These are phyloP conservation scores for Chaetomium sp. DNA, from an alignment of 2,329 filamentous ascomycete species.

Conservation along the genomic window DNA sequence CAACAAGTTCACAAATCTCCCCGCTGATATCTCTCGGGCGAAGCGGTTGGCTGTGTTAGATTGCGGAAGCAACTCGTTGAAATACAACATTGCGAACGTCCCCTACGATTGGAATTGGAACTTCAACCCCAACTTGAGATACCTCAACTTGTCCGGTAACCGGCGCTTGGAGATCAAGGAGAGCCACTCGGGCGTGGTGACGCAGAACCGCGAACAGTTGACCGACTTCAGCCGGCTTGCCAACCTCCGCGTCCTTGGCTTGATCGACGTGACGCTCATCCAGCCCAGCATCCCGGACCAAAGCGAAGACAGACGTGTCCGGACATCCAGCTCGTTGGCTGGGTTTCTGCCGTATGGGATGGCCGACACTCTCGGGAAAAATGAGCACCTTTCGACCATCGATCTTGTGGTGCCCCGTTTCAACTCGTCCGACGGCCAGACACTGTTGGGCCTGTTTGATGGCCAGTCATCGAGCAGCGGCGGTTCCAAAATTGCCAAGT, in stretches of 20 bases:
- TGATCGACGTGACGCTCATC: slow-evolving; percentile 97
- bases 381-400: slow-evolving; percentile 91
- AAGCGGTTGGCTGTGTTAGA: slow-evolving; percentile 88
- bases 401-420: slow-evolving; percentile 93
- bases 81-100: slow-evolving; percentile 99
- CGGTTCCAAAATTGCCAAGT: slow-evolving; percentile 94
- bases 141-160: slow-evolving; percentile 94
- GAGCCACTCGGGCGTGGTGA: slow-evolving; percentile 47
- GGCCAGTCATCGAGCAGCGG: slow-evolving; percentile 82
- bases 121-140: slow-evolving; percentile 89
- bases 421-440: slow-evolving; percentile 82
- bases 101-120: slow-evolving; percentile 99
- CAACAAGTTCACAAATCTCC: slow-evolving; percentile 95
- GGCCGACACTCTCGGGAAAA: slow-evolving; percentile 88
- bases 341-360: slow-evolving; percentile 92
- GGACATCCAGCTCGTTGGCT: slow-evolving; percentile 92
- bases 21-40: slow-evolving; percentile 90
- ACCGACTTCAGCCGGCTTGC: slow-evolving; percentile 84
- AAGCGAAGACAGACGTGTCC: slow-evolving; percentile 87
- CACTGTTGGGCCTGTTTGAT: slow-evolving; percentile 90
- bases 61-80: slow-evolving; percentile 88
- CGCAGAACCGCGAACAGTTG: slow-evolving; percentile 59
- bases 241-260: slow-evolving; percentile 78
- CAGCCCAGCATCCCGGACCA: slow-evolving; percentile 91
- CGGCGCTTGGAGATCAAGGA: slow-evolving; percentile 88